A percentile compares a stretch with the other conserved stretches of the same genome.
These are phyloP conservation scores for Manihot esculenta DNA, from an alignment of 441 rosid genomes.

Conservation along the genomic window DNA sequence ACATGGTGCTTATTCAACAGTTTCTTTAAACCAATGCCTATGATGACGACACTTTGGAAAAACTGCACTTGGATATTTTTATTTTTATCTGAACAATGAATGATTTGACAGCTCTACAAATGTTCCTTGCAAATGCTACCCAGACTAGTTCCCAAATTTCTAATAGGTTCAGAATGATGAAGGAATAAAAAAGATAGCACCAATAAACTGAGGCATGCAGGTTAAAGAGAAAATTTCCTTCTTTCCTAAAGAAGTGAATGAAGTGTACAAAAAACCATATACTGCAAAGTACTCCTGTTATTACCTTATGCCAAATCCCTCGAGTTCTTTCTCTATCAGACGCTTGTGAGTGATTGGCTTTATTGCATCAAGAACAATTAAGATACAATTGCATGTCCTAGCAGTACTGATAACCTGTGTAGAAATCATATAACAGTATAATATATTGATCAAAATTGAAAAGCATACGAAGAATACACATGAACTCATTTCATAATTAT, in stretches of 20 bases:
- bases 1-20: neutral
- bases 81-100: neutral
- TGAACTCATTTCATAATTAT: neutral
- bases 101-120: neutral
- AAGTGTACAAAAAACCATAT: neutral
- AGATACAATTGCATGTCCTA: slow-evolving; percentile 91
- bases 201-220: neutral
- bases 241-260: neutral
- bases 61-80: neutral
- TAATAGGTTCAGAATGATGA: neutral
- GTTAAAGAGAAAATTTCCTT: neutral
- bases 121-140: neutral
- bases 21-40: neutral
- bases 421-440: slow-evolving; percentile 17
- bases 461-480: slow-evolving; percentile 9
- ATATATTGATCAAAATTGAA: slow-evolving; percentile 6
- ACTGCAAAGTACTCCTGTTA: neutral
- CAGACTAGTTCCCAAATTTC: neutral
- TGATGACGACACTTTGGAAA: neutral
- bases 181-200: neutral
- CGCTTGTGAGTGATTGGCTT: slow-evolving; percentile 99
- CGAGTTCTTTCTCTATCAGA: slow-evolving; percentile 94
- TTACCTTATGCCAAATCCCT: slow-evolving; percentile 98
- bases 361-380: slow-evolving; percentile 95
- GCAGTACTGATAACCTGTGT: slow-evolving; percentile 96